A percentile compares a stretch with the other conserved stretches of the same genome.
Conservation (phyloP, 2,329 filamentous ascomycete genomes). For the Pyrenophora seminiperda region DNA sequence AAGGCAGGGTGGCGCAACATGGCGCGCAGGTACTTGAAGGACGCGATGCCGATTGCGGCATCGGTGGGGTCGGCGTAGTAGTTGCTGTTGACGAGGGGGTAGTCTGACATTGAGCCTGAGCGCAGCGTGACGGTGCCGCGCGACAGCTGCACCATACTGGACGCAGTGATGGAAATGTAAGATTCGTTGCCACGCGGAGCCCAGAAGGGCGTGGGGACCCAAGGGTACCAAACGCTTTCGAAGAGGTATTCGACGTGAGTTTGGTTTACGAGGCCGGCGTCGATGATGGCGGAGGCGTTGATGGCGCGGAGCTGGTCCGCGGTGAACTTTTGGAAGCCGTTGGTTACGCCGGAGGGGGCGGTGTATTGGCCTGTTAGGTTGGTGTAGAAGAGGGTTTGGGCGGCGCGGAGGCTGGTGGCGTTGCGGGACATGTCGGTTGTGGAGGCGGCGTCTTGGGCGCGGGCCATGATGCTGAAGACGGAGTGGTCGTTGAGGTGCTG, state of each 20-base stretch:
- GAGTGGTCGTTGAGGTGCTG: constrained; percentile 35
- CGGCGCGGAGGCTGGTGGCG: constrained; percentile 30
- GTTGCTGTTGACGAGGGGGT: constrained; percentile 43
- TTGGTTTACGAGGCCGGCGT: constrained; percentile 29
- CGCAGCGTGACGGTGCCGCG: constrained; percentile 46
- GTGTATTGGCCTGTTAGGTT: constrained; percentile 39
- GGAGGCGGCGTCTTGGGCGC: constrained; percentile 25
- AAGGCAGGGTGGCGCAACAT: constrained; percentile 30
- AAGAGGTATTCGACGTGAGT: constrained; percentile 38
- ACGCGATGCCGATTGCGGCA: constrained; percentile 41
- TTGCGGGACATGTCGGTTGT: constrained; percentile 32
- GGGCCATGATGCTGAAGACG: constrained; percentile 36
- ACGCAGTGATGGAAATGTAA: constrained; percentile 42
- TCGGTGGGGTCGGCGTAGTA: constrained; percentile 45
- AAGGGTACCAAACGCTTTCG: constrained; percentile 33
- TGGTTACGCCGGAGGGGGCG: constrained; percentile 39
- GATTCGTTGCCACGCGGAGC: constrained; percentile 39
- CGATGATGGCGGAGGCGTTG: constrained; percentile 23
- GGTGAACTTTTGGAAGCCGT: constrained; percentile 35
- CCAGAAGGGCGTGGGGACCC: constrained; percentile 37
- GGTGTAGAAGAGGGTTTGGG: constrained; percentile 33
- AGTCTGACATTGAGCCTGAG: constrained; percentile 34
- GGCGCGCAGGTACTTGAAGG: constrained; percentile 40
- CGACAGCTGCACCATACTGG: constrained; percentile 35
- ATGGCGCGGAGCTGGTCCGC: constrained; percentile 26